Evolutionary conservation across 176 grass and related monocot species (phyloP).

Genomic region (Cymbopogon citratus): DNA sequence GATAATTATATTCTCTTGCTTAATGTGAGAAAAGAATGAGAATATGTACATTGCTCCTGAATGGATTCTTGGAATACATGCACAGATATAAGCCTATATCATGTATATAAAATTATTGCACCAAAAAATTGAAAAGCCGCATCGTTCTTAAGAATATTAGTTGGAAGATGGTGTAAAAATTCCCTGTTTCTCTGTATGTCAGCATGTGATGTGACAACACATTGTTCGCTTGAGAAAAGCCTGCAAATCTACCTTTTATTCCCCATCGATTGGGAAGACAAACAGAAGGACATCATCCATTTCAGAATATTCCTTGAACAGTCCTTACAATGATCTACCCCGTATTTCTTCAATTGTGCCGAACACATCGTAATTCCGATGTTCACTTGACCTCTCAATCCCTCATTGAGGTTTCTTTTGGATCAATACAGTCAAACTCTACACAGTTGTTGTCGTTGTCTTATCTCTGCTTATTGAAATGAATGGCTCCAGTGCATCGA

Average conservation of each 20-base stretch:
- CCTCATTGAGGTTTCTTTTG: background rate
- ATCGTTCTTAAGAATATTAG: background rate
- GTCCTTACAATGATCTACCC: background rate
- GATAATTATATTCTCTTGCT: background rate
- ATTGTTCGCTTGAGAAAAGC: background rate
- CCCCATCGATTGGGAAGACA: background rate
- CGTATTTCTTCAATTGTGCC: background rate
- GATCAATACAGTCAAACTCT: background rate
- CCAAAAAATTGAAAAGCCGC: background rate
- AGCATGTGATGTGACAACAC: background rate
- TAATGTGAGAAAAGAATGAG: background rate
- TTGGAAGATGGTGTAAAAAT: slow-evolving; percentile 9
- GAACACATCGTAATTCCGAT: background rate
- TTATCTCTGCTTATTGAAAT: slow-evolving; percentile 11
- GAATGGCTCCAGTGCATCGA: slow-evolving; percentile 19
- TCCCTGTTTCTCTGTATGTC: background rate
- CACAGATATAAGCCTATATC: background rate
- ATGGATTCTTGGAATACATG: background rate
- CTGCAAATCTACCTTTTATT: background rate
- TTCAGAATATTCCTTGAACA: slow-evolving; percentile 8
- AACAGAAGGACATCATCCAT: background rate
- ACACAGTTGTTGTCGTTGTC: background rate
- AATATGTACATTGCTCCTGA: slow-evolving; percentile 14
- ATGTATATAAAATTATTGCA: background rate
- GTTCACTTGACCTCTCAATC: background rate